Evolutionary conservation across 371 early-diverging fungal genomes (phyloP), one percentile per base, ranked within the genome.

Genomic region (Lichtheimia hyalospora): DNA sequence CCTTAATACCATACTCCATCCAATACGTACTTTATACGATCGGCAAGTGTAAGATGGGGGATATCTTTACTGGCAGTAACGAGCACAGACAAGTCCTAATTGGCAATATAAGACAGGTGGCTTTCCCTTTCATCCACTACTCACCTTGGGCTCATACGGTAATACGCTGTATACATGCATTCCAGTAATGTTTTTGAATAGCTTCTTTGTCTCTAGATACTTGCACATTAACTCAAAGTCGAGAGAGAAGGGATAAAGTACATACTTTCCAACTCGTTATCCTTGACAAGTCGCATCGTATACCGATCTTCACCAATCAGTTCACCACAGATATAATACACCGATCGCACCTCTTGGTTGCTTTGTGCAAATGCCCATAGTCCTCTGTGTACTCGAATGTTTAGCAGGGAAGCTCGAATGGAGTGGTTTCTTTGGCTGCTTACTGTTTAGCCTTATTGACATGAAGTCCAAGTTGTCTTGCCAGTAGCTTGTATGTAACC

Each of bases 41-140:
- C 72, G 49, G 70, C 73, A 50, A 75, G 67, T 25, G 73, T 61
- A 20, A 73, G 16, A 20, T 39, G n/a, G 8, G 58, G 48, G 2
- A 63, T 46, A 52, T 63, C 63, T 25, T 39, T 52, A 24, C 56
- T 63, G 4, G 54, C 58, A 23, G 23, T 18, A 15, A 58, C 54
- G 3, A 63, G 44, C 2, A 58, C 44, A 2, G 63, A 52, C 3
- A 57, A 23, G 48, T 58, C 63, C 63, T 63, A 51, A 34, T 21
- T 51, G 27, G n/a, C 12, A 34, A 48, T 54, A 34, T 18, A 15
- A 18, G 46, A 54, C 20, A 39, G 5, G 43, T n/a, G 28, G 25
- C 34, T 27, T 1, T 6, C 14, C 14, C 18, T 49, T 28, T 7
- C 28, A 28, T 28, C 7, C 28, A 28, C 7, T 1, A 8, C 10